Base-by-base conservation (phyloP, 805 yeast species). In the Ogataea thermomethanolica region DNA sequence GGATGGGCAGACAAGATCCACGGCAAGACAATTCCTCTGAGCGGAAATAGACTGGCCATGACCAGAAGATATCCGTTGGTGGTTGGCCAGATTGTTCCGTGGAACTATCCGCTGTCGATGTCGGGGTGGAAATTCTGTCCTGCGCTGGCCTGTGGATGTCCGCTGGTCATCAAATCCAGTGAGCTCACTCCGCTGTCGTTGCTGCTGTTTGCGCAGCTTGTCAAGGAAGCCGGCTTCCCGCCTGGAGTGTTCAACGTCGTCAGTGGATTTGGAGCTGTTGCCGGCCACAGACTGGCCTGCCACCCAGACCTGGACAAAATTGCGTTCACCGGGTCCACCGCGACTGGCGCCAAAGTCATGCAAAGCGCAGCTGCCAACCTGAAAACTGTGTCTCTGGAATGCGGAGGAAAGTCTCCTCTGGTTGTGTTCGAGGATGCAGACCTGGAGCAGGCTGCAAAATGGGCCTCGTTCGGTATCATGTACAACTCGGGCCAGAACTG, bases 121-220 rank as follows among this genome's bases (percentile, higher is more conserved):
- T 79, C 84, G 11, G 71, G 84, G 17, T 84, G 93, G 93, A 84
- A 84, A 62, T 68, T 84, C 55, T 87, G 84, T 21, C 91, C 91
- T 15, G 93, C 95, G 8, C 65, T 84, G 48, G 88, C 90, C 29
- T 81, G 86, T 38, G 93, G 93, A 39, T 84, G 85, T 62, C 72
- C 78, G 10, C 74, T 82, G 33, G 78, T 84, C 32, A 72, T 84
- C 59, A 84, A 84, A 62, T 73, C 87, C 3, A 81, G 88, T 41
- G 93, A 85, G 64, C 66, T 79, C 50, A 83, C 91, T 6, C 93
- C 93, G 9, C 69, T 84, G 51, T 77, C 88, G 20, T 67, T 81
- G 49, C 72, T 84, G 49, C 67, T 71, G 50, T 69, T 83, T 44
- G 88, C 84, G 27, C 65, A 66, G 20, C 61, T 78, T 39, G 76